A percentile compares a stretch with the other conserved stretches of the same genome.
Conservation (phyloP, 2,329 filamentous ascomycete genomes). For the Nigrospora osmanthi region DNA sequence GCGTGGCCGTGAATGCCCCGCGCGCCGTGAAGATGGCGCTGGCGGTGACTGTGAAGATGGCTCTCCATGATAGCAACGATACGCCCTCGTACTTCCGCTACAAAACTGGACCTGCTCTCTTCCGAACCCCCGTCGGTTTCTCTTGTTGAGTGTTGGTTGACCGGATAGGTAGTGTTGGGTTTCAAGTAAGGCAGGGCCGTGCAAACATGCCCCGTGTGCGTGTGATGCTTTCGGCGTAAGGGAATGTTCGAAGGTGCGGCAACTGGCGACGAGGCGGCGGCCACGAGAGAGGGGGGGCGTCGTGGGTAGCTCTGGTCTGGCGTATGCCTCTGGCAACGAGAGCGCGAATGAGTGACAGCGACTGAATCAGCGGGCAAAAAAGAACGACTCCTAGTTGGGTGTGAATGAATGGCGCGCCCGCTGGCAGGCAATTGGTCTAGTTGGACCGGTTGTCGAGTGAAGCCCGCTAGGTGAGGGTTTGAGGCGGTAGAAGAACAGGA, state of each 20-base stretch:
- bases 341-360: slow-evolving; percentile 15
- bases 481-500: slow-evolving; percentile 18
- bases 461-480: slow-evolving; percentile 12
- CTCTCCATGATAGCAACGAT: slow-evolving; percentile 6
- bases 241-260: too few species aligned
- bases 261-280: too few species aligned
- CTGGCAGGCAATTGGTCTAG: slow-evolving; percentile 39
- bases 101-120: too few species aligned
- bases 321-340: neutral
- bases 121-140: too few species aligned
- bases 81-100: slow-evolving; percentile 10
- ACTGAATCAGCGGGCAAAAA: slow-evolving; percentile 15
- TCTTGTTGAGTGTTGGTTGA: too few species aligned
- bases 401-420: slow-evolving; percentile 50
- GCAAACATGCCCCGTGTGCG: too few species aligned
- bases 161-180: too few species aligned
- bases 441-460: slow-evolving; percentile 26
- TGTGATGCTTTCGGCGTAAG: too few species aligned
- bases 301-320: too few species aligned
- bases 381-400: slow-evolving; percentile 31
- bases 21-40: slow-evolving; percentile 6
- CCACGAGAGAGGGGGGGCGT: too few species aligned
- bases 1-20: slow-evolving; percentile 15
- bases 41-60: slow-evolving; percentile 2
- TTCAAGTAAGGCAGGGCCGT: too few species aligned